These are phyloP conservation scores for Drechmeria coniospora DNA, from an alignment of 2,329 filamentous ascomycete species.

Conservation along the genomic window DNA sequence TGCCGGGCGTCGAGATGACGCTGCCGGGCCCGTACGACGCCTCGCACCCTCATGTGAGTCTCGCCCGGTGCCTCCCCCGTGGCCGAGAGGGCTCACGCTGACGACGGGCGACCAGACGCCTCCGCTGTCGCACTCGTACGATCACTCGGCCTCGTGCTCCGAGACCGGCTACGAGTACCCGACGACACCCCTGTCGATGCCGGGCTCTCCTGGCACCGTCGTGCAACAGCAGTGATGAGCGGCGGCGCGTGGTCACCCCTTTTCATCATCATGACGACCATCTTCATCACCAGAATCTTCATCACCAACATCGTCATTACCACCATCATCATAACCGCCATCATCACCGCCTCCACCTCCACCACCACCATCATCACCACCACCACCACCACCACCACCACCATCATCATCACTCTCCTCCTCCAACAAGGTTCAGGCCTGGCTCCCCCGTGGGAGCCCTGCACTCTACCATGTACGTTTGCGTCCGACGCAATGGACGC, in stretches of 20 bases:
- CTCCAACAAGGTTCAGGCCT: background rate
- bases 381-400: too few relatives aligned
- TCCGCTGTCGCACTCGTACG: slow-evolving; percentile 59
- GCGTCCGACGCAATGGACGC: too few relatives aligned
- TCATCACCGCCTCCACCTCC: too few relatives aligned
- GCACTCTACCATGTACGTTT: too few relatives aligned
- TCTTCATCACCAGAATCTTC: too few relatives aligned
- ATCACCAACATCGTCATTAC: too few relatives aligned
- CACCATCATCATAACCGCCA: too few relatives aligned
- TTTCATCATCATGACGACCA: too few relatives aligned
- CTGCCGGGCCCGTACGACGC: slow-evolving; percentile 47
- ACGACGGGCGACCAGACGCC: slow-evolving; percentile 51
- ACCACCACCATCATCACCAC: too few relatives aligned
- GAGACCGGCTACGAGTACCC: slow-evolving; percentile 50
- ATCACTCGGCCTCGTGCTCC: slow-evolving; percentile 48
- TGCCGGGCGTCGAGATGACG: slow-evolving; percentile 49
- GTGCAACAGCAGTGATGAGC: slow-evolving; percentile 12
- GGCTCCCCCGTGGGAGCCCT: too few relatives aligned
- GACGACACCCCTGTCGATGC: slow-evolving; percentile 59
- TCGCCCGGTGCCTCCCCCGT: slow-evolving; percentile 18
- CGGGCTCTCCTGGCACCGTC: slow-evolving; percentile 47
- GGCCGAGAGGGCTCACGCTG: slow-evolving; percentile 31
- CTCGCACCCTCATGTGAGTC: slow-evolving; percentile 62
- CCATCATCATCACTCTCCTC: slow-evolving; percentile 1
- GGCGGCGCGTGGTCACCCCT: too few relatives aligned